Percentiles rank a stretch among this genome's conserved stretches.
Evolutionary conservation across 2,329 filamentous ascomycete genomes (phyloP).

Genomic region (Claviceps sp.): DNA sequence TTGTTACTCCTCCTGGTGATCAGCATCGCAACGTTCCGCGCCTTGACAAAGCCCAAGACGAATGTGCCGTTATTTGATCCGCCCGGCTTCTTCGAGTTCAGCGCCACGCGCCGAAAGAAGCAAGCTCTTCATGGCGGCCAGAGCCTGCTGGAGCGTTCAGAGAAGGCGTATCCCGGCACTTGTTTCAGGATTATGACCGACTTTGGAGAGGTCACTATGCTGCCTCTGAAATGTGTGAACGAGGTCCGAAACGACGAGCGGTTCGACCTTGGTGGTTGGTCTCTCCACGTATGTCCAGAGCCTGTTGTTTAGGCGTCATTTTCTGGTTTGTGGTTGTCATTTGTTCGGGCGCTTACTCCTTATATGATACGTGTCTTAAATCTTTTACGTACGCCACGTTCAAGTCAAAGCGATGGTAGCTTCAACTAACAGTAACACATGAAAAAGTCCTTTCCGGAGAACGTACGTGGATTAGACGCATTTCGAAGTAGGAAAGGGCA

Average conservation of each 20-base stretch:
- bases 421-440: no score
- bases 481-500: neutral
- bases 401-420: neutral
- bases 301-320: no score
- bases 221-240: neutral
- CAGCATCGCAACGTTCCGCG: neutral
- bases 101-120: neutral
- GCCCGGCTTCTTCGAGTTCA: neutral
- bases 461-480: neutral
- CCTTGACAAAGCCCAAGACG: neutral
- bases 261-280: neutral
- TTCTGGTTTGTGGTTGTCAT: neutral
- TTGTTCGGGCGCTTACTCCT: no score
- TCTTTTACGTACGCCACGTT: no score
- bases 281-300: neutral
- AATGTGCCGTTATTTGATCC: neutral
- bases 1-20: neutral
- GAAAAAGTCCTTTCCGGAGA: neutral
- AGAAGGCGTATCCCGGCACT: neutral
- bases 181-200: neutral
- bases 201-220: neutral
- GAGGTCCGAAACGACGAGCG: constrained; percentile 1
- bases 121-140: neutral
- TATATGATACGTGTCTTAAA: no score
- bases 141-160: neutral